Evolutionary conservation across 148 eudicot genomes (phyloP).

Genomic region (Rheum nobile): DNA sequence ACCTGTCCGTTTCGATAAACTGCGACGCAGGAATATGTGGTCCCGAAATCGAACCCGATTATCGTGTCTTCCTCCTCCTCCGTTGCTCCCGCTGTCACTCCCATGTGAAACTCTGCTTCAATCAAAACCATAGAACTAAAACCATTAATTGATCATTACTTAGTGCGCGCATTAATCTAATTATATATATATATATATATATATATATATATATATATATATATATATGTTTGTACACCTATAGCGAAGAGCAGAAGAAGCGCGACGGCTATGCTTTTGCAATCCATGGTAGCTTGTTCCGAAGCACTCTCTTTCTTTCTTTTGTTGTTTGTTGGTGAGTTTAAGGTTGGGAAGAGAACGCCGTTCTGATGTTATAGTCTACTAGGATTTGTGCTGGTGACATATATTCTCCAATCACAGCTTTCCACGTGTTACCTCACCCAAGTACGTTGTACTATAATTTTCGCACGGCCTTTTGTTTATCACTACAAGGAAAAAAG

Average conservation of each 20-base stretch:
- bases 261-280: not conserved
- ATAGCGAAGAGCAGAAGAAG: not conserved
- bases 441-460: no score
- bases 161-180: no score
- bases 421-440: not conserved
- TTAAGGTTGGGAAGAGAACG: no score
- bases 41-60: constrained; percentile 60
- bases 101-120: not conserved
- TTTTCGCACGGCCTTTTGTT: no score
- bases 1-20: constrained; percentile 58
- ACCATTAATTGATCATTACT: not conserved
- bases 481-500: no score
- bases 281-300: not conserved
- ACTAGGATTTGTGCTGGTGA: not conserved
- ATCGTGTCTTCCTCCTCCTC: constrained; percentile 20
- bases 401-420: not conserved
- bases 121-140: not conserved
- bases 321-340: no score
- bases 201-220: no score
- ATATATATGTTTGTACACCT: no score
- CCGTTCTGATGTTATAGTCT: no score
- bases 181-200: no score
- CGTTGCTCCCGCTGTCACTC: not conserved
- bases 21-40: constrained; percentile 62
- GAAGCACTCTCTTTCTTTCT: no score